Percentiles rank a stretch among this genome's conserved stretches.
Evolutionary conservation across 179 eudicot species (phyloP).

Genomic region (Corrigiola litoralis): DNA sequence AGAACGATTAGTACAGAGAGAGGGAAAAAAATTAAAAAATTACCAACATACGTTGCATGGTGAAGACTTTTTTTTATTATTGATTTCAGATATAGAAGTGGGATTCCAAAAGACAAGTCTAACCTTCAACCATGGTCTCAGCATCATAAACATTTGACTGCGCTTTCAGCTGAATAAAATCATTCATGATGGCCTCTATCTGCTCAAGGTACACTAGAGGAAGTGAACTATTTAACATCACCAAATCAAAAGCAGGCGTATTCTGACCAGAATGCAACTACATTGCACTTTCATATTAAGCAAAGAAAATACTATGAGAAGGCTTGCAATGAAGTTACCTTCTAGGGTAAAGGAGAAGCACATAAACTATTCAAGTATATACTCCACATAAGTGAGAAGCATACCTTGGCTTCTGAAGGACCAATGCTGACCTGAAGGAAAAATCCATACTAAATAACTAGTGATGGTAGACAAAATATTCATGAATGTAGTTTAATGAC

Average conservation of each 20-base stretch:
- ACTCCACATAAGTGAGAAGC: constrained; percentile 1
- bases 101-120: constrained; percentile 11
- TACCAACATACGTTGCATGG: neutral
- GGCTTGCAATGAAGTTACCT: too few relatives aligned
- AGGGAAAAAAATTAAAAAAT: neutral
- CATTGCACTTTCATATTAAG: too few relatives aligned
- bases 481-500: neutral
- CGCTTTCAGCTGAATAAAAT: constrained; percentile 85
- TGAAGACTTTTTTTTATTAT: constrained; percentile 1
- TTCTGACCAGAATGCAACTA: constrained; percentile 1
- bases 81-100: neutral
- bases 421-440: constrained; percentile 81
- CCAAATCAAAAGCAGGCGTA: neutral
- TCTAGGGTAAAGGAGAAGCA: too few relatives aligned
- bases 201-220: constrained; percentile 31
- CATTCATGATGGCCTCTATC: constrained; percentile 97
- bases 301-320: neutral
- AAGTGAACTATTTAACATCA: constrained; percentile 7
- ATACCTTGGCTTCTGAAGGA: constrained; percentile 94
- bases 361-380: too few relatives aligned
- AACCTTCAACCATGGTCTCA: constrained; percentile 99
- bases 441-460: constrained; percentile 6
- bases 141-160: constrained; percentile 90
- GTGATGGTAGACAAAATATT: neutral
- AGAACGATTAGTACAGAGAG: neutral